phyloP scores from a whole-genome alignment of 2,329 filamentous ascomycete genomes.

The Xylaria sp. region DNA sequence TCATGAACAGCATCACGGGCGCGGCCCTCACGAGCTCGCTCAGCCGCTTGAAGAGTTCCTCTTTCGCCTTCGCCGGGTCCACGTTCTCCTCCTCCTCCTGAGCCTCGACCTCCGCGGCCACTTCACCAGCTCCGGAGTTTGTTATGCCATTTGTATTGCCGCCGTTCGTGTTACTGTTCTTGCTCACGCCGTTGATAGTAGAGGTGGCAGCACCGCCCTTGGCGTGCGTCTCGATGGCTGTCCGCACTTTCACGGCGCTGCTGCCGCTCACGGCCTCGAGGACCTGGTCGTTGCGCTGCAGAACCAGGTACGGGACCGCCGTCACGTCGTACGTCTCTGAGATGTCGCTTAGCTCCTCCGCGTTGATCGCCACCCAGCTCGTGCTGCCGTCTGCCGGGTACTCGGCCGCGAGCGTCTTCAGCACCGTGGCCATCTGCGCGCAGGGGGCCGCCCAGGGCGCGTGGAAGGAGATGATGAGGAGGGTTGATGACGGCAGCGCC shows the following conservation, averaged over 20 bases:
- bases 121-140: too few relatives aligned
- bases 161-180: conserved; percentile 48
- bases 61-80: conserved; percentile 73
- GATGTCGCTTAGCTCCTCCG: conserved; percentile 91
- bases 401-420: conserved; percentile 85
- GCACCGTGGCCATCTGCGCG: conserved; percentile 89
- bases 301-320: conserved; percentile 90
- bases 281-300: conserved; percentile 78
- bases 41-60: conserved; percentile 85
- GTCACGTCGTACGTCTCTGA: conserved; percentile 94
- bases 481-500: conserved; percentile 73
- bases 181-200: too few relatives aligned
- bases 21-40: conserved; percentile 91
- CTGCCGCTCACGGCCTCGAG: conserved; percentile 90
- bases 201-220: conserved; percentile 49
- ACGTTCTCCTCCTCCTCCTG: conserved; percentile 53
- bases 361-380: conserved; percentile 90
- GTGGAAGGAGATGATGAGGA: conserved; percentile 92
- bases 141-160: conserved; percentile 49
- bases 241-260: conserved; percentile 85
- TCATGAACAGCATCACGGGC: conserved; percentile 99
- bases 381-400: conserved; percentile 77
- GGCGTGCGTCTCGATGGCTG: conserved; percentile 85
- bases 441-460: conserved; percentile 97
- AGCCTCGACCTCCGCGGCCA: conserved; percentile 45